Evolutionary conservation across 1,284 basidiomycete species (phyloP).

Genomic region (Fomitopsis pinicola): DNA sequence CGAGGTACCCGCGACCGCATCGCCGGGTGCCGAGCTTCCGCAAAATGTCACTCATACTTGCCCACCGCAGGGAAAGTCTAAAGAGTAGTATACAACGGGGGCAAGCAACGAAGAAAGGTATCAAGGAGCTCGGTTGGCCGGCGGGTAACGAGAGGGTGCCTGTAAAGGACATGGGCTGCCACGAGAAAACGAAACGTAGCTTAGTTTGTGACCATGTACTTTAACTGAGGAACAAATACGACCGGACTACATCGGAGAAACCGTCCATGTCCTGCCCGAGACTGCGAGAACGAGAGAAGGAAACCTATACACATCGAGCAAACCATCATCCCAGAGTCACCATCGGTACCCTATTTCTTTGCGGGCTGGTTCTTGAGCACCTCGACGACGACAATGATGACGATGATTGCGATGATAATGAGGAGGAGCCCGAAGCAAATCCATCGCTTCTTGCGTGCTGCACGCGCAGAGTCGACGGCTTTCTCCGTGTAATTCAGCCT

Average conservation of each 20-base stretch:
- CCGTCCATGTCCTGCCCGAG: constrained; percentile 3
- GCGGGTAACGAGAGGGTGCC: background rate
- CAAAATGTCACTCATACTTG: background rate
- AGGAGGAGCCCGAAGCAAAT: constrained; percentile 76
- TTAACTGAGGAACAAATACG: background rate
- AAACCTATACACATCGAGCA: background rate
- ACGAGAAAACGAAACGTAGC: background rate
- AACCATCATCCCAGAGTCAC: background rate
- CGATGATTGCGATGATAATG: constrained; percentile 57
- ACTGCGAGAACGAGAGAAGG: background rate
- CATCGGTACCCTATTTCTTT: background rate
- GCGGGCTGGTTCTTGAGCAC: constrained; percentile 30
- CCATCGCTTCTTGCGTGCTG: constrained; percentile 91
- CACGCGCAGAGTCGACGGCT: constrained; percentile 83
- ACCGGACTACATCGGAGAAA: constrained; percentile 2
- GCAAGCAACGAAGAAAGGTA: background rate
- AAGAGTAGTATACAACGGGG: background rate
- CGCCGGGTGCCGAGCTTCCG: background rate
- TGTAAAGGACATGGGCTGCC: background rate
- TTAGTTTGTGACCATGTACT: background rate
- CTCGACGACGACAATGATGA: constrained; percentile 55
- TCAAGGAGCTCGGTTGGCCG: background rate
- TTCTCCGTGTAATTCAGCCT: constrained; percentile 81
- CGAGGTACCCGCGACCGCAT: background rate
- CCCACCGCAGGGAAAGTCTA: background rate